Evolutionary conservation across 768 basidiomycete species (phyloP).

Genomic region (Leccinellum albellum): DNA sequence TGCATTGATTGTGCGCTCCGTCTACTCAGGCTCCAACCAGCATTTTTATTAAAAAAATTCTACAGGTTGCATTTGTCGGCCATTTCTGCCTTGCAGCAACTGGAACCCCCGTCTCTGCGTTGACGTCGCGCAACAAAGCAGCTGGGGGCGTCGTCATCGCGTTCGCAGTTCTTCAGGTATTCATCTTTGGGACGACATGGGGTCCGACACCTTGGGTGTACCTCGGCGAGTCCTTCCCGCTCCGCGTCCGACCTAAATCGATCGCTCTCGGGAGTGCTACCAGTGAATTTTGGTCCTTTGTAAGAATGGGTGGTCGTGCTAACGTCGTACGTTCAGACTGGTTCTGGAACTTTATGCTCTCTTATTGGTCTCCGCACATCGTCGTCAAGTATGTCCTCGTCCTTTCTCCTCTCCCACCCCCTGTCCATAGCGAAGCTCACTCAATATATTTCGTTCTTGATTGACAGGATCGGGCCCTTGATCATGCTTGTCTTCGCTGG

Average conservation of each 20-base stretch:
- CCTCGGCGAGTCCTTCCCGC: conserved; percentile 77
- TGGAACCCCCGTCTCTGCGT: conserved; percentile 41
- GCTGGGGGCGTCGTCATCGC: conserved; percentile 69
- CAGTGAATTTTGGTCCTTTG: conserved; percentile 27
- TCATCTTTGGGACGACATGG: conserved; percentile 71
- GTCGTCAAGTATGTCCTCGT: conserved; percentile 42
- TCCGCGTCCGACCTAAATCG: conserved; percentile 72
- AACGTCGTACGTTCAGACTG: conserved; percentile 36
- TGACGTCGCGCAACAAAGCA: conserved; percentile 53
- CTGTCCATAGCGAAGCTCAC: not conserved
- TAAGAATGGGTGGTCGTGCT: conserved; percentile 4
- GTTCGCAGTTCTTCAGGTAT: conserved; percentile 75
- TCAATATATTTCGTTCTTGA: not conserved
- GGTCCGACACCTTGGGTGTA: conserved; percentile 76
- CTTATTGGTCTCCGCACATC: conserved; percentile 70
- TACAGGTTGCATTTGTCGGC: conserved; percentile 64
- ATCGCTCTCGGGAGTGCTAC: conserved; percentile 71
- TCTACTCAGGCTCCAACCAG: not conserved
- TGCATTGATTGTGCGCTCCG: conserved; percentile 50
- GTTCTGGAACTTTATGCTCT: conserved; percentile 75
- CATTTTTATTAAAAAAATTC: not conserved
- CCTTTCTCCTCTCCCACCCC: not conserved
- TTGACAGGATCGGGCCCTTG: conserved; percentile 59
- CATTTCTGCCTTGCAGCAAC: conserved; percentile 60
- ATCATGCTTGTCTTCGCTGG: conserved; percentile 77